Evolutionary conservation across 352 stramenopile genomes (phyloP), one percentile per base, ranked within the genome.

Genomic region (Globisporangium acanthophoron): DNA sequence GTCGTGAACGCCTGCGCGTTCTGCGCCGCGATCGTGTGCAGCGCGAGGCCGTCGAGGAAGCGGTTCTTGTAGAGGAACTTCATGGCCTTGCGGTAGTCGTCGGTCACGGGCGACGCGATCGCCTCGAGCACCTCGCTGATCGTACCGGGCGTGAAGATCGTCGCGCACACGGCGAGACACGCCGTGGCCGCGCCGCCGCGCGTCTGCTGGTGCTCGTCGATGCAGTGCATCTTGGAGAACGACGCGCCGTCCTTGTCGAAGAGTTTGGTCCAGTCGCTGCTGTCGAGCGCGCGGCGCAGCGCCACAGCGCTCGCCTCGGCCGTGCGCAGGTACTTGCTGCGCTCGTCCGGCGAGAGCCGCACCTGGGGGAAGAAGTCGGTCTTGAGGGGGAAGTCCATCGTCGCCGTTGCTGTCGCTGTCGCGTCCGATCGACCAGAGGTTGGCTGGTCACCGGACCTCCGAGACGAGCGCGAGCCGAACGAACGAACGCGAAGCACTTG

Each of bases 371-470:
- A 92, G 58, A 90, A 92, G 66, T 83, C 72, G 29, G 65, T 47
- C 65, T 87, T 85, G 20, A 92, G 51, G 6, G 82, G 82, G 51
- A 92, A 84, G 59, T 90, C 78, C 79, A 90, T 90, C 58, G 50
- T 54, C 13, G 16, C 49, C 27, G 44, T 24, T 5, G 50, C 24
- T n/a, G 40, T 33, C 24, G n/a, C 52, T 24, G 52, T 12, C 6
- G 35, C 37, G 35, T 43, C 37, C 37, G 37, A 43, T 43, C 37
- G 20, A 27, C 24, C 24, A 27, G 24, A 27, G 24, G 24, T 27
- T 27, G 24, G 24, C 24, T 27, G 24, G 24, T 27, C 24, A 27
- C 24, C 24, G 1, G 24, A 27, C 24, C 24, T 27, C 24, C 15
- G n/a, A 24, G 6, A 15, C 40, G 40, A 45, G n/a, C 7, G 6